phyloP scores from a whole-genome alignment of 2,329 filamentous ascomycete genomes.

The Colletotrichum sublineola region DNA sequence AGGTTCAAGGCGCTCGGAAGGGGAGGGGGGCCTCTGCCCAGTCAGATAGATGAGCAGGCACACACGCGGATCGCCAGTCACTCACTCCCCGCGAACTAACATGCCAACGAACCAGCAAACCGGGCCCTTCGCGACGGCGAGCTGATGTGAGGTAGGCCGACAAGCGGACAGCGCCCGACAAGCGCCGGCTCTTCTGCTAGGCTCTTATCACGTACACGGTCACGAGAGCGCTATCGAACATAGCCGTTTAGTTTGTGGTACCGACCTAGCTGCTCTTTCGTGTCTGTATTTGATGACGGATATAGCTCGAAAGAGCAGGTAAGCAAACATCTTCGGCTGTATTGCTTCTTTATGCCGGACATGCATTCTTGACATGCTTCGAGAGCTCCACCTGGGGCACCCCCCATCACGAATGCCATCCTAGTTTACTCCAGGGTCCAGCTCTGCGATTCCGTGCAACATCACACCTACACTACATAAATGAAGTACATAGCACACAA shows the following conservation, averaged over 20 bases:
- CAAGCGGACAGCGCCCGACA: neutral
- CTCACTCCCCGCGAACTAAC: neutral
- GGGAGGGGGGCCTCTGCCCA: neutral
- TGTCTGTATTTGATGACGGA: neutral
- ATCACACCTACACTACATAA: neutral
- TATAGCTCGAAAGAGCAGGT: neutral
- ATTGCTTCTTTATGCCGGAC: slow-evolving; percentile 23
- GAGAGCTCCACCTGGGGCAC: neutral
- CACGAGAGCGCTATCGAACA: too few species aligned
- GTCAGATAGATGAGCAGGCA: neutral
- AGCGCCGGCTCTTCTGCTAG: slow-evolving; percentile 3
- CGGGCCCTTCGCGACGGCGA: neutral
- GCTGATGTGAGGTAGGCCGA: neutral
- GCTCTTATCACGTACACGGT: neutral
- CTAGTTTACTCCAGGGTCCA: slow-evolving; percentile 8
- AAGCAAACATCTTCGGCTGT: slow-evolving; percentile 10
- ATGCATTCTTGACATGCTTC: slow-evolving; percentile 18
- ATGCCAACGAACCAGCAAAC: neutral
- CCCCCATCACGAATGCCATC: neutral
- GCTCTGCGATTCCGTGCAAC: slow-evolving; percentile 18
- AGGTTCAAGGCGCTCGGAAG: too few species aligned
- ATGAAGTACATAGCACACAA: neutral
- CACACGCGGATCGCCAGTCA: slow-evolving; percentile 6
- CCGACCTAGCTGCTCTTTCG: neutral
- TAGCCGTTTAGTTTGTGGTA: too few species aligned